These are phyloP conservation scores for Cordyceps tenuipes DNA, from an alignment of 2,329 filamentous ascomycete species.

Conservation along the genomic window DNA sequence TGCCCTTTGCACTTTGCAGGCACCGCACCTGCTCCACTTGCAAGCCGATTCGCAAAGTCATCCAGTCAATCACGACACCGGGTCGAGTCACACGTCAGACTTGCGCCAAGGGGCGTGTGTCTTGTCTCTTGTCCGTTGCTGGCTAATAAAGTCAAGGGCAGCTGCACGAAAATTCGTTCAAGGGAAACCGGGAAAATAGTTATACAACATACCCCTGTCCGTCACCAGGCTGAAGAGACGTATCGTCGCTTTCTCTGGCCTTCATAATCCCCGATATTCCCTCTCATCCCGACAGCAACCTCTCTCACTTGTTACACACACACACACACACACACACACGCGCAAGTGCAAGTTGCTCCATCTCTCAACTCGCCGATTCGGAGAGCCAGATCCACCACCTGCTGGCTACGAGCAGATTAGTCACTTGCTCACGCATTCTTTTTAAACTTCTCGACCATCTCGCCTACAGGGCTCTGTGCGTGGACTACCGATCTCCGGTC, in stretches of 20 bases:
- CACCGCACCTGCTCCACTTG: slow-evolving; percentile 9
- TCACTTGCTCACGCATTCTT: slow-evolving; percentile 8
- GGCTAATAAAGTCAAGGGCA: slow-evolving; percentile 1
- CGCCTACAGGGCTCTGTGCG: slow-evolving; percentile 5
- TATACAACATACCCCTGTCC: slow-evolving; percentile 7
- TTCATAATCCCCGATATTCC: not conserved
- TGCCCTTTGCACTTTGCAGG: not conserved
- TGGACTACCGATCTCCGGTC: slow-evolving; percentile 8
- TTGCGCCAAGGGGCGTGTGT: slow-evolving; percentile 6
- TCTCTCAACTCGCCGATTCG: slow-evolving; percentile 6
- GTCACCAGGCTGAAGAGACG: not conserved
- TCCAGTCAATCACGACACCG: slow-evolving; percentile 14
- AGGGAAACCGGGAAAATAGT: slow-evolving; percentile 2
- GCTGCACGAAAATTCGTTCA: slow-evolving; percentile 5
- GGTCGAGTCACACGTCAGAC: slow-evolving; percentile 12
- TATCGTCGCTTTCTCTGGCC: not conserved
- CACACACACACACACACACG: not conserved
- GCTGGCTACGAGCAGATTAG: slow-evolving; percentile 8
- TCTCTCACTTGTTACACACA: not conserved
- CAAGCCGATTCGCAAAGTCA: slow-evolving; percentile 10
- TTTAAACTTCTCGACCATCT: slow-evolving; percentile 6
- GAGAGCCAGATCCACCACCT: slow-evolving; percentile 10
- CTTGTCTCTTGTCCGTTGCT: not conserved
- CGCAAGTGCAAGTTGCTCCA: not conserved
- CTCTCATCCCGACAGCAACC: not conserved